Evolutionary conservation across 2,329 filamentous ascomycete genomes (phyloP).

Genomic region (Aschersonia sp.): DNA sequence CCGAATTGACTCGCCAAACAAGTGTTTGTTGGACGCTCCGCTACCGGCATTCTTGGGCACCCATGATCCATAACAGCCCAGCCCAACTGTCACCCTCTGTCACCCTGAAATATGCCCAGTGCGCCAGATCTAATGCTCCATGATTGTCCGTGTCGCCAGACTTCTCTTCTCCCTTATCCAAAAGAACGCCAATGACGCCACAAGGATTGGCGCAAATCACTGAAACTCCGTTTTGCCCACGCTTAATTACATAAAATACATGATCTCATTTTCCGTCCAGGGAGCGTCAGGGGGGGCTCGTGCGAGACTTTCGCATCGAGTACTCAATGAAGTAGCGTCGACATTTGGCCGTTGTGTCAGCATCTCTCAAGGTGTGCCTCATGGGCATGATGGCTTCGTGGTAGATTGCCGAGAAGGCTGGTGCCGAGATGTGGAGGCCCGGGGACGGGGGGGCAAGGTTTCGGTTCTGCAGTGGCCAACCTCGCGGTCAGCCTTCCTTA

Average conservation of each 20-base stretch:
- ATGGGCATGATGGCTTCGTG: too few species aligned
- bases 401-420: too few species aligned
- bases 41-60: neutral
- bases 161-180: neutral
- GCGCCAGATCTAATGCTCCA: conserved; percentile 1
- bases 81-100: neutral
- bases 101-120: neutral
- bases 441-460: too few species aligned
- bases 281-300: too few species aligned
- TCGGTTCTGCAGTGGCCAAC: too few species aligned
- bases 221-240: neutral
- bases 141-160: neutral
- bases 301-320: too few species aligned
- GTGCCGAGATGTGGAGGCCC: too few species aligned
- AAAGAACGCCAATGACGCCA: neutral
- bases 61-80: neutral
- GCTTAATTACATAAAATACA: neutral
- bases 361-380: too few species aligned
- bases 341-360: neutral
- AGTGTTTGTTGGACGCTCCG: neutral
- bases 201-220: neutral
- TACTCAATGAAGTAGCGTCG: neutral
- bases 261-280: neutral
- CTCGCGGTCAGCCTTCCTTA: conserved; percentile 16
- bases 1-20: too few species aligned